phyloP scores from a whole-genome alignment of 306 rosid genomes.

The Cucurbita moschata region DNA sequence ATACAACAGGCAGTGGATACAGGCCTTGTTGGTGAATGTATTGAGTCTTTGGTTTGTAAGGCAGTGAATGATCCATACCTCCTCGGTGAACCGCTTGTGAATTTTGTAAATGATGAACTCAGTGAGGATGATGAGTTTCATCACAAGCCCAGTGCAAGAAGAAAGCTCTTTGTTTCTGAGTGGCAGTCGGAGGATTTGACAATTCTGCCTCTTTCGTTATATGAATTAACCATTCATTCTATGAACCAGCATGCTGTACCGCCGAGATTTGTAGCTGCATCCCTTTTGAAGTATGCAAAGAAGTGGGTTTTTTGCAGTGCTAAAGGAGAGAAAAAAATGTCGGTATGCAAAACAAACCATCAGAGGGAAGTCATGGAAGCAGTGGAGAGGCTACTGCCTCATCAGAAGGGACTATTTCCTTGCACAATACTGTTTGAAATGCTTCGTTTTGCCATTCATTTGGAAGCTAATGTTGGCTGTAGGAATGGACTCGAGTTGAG shows the following conservation, averaged over 20 bases:
- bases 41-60: slow-evolving; percentile 23
- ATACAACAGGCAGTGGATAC: slow-evolving; percentile 19
- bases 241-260: slow-evolving; percentile 23
- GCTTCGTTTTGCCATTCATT: slow-evolving; percentile 16
- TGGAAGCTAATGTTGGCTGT: slow-evolving; percentile 24
- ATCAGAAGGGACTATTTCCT: slow-evolving; percentile 14
- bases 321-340: slow-evolving; percentile 7
- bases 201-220: slow-evolving; percentile 21
- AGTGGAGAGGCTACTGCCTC: slow-evolving; percentile 36
- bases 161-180: slow-evolving; percentile 29
- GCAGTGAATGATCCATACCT: slow-evolving; percentile 20
- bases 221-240: slow-evolving; percentile 23
- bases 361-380: slow-evolving; percentile 40
- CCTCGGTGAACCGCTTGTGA: slow-evolving; percentile 28
- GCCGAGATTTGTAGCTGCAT: slow-evolving; percentile 17
- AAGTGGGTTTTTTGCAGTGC: slow-evolving; percentile 19
- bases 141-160: slow-evolving; percentile 18
- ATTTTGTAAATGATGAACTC: neutral
- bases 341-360: slow-evolving; percentile 10
- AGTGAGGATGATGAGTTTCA: neutral
- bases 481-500: slow-evolving; percentile 27
- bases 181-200: slow-evolving; percentile 27
- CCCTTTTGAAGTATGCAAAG: slow-evolving; percentile 21
- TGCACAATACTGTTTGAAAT: slow-evolving; percentile 25
- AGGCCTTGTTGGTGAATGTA: slow-evolving; percentile 30